Conservation (phyloP, 2,329 filamentous ascomycete species). For the Fusarium brevicatenulatum region DNA sequence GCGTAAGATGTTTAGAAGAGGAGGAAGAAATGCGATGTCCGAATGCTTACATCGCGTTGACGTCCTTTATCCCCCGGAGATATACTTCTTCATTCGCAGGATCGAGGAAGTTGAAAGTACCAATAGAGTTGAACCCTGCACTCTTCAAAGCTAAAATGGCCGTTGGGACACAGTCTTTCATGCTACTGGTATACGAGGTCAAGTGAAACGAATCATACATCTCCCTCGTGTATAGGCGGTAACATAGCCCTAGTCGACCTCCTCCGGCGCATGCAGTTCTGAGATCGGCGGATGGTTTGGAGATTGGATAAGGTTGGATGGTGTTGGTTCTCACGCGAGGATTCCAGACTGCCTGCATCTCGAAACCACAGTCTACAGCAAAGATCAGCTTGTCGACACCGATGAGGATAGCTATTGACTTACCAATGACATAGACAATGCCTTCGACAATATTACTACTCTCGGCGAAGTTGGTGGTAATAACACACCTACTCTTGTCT, state of each 20-base stretch:
- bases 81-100: not conserved
- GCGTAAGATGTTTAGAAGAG: not conserved
- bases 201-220: too few relatives aligned
- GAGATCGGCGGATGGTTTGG: not conserved
- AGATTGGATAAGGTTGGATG: not conserved
- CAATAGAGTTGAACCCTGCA: not conserved
- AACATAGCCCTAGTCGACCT: not conserved
- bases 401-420: not conserved
- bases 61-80: not conserved
- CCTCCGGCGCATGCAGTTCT: not conserved
- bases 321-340: not conserved
- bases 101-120: not conserved
- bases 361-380: not conserved
- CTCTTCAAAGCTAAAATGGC: not conserved
- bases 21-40: not conserved
- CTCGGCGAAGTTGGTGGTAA: not conserved
- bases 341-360: not conserved
- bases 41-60: not conserved
- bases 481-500: not conserved
- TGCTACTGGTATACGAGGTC: rapidly evolving
- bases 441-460: not conserved
- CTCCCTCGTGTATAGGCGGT: not conserved
- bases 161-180: not conserved
- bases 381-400: not conserved
- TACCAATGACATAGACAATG: not conserved